Evolutionary conservation across 2,329 filamentous ascomycete genomes (phyloP).

Genomic region (Paraconiothyrium sp.): DNA sequence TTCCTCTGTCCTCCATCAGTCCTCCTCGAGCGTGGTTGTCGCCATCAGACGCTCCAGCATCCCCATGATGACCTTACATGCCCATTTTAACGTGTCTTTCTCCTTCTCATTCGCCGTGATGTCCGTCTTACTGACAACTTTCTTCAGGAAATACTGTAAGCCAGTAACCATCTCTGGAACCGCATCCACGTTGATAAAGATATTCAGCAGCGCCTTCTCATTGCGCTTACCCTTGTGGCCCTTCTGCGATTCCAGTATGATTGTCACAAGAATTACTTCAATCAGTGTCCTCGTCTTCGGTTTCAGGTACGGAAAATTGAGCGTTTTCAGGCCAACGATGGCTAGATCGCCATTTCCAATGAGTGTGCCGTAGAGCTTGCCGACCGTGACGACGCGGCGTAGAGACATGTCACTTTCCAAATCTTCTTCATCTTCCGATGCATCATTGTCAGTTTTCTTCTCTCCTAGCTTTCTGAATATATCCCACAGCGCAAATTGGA

Average conservation of each 20-base stretch:
- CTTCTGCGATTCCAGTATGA: constrained; percentile 74
- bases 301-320: constrained; percentile 82
- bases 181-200: constrained; percentile 72
- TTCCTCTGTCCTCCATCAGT: constrained; percentile 16
- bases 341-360: constrained; percentile 68
- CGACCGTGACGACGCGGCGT: constrained; percentile 72
- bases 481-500: constrained; percentile 88
- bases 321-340: constrained; percentile 69
- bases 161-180: constrained; percentile 75
- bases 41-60: constrained; percentile 48
- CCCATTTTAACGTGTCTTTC: constrained; percentile 59
- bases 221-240: constrained; percentile 59
- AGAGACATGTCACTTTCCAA: constrained; percentile 59
- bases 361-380: constrained; percentile 71
- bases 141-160: constrained; percentile 81
- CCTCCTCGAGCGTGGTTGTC: constrained; percentile 52
- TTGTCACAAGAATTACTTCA: constrained; percentile 79
- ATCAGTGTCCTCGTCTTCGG: constrained; percentile 79
- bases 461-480: constrained; percentile 89
- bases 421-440: constrained; percentile 64
- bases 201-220: constrained; percentile 67
- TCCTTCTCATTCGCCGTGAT: constrained; percentile 60
- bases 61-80: constrained; percentile 50
- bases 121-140: constrained; percentile 74
- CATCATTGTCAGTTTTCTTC: constrained; percentile 69